Conservation (phyloP, 2,329 filamentous ascomycete species). For the Diaporthe ilicicola region DNA sequence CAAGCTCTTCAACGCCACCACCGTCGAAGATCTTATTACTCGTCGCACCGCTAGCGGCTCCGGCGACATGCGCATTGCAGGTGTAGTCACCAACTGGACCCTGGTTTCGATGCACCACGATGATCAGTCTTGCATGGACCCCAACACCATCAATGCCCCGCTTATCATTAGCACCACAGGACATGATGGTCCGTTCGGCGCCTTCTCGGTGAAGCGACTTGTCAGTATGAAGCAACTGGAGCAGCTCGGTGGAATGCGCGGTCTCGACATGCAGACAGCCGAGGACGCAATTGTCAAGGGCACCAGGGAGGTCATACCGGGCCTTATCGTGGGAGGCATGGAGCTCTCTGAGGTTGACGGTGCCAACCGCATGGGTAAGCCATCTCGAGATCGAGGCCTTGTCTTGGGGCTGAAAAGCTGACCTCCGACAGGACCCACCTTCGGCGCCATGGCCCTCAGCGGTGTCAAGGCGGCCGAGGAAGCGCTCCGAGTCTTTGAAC, state of each 20-base stretch:
- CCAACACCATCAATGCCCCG: constrained; percentile 94
- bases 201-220: constrained; percentile 89
- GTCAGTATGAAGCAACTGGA: constrained; percentile 87
- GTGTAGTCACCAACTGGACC: constrained; percentile 96
- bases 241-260: constrained; percentile 90
- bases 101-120: constrained; percentile 88
- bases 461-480: constrained; percentile 94
- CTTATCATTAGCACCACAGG: constrained; percentile 90
- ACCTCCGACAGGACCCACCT: constrained; percentile 68
- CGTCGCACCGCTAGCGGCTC: constrained; percentile 64
- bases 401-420: constrained; percentile 72
- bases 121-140: constrained; percentile 95
- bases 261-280: constrained; percentile 89
- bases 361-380: constrained; percentile 83
- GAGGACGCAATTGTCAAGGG: constrained; percentile 95
- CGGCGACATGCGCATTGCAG: constrained; percentile 75
- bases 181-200: constrained; percentile 90
- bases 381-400: constrained; percentile 78
- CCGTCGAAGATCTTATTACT: constrained; percentile 92
- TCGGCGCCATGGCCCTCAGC: constrained; percentile 87
- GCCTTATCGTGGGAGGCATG: constrained; percentile 94
- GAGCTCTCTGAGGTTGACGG: constrained; percentile 91
- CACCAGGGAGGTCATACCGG: constrained; percentile 86
- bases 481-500: constrained; percentile 78
- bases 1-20: constrained; percentile 95